Conservation (phyloP, 2,329 filamentous ascomycete genomes). For the Talaromyces sp. region DNA sequence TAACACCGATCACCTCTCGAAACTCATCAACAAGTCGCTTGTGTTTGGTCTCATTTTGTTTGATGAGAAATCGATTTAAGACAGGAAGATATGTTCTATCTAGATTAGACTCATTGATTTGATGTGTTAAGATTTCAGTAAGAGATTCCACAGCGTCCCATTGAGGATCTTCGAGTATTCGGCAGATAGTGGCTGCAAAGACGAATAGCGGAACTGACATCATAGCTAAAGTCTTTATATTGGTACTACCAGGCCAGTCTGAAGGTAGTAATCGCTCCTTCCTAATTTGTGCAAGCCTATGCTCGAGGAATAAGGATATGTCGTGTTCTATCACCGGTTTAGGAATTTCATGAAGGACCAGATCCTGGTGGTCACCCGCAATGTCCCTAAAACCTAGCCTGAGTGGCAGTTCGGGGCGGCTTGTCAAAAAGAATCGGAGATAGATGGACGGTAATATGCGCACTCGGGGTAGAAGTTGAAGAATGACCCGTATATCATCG, state of each 20-base stretch:
- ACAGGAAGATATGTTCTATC: no score
- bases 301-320: constrained; percentile 20
- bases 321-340: constrained; percentile 20
- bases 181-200: not conserved
- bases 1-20: no score
- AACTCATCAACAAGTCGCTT: no score
- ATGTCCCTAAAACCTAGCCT: constrained; percentile 13
- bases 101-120: no score
- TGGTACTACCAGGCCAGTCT: not conserved
- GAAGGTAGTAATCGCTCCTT: not conserved
- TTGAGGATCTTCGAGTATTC: not conserved
- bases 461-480: constrained; percentile 18
- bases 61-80: no score
- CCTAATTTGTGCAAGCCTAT: constrained; percentile 13
- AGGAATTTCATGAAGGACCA: constrained; percentile 19
- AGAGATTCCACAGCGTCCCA: not conserved
- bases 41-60: no score
- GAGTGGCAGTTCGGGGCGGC: constrained; percentile 24
- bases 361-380: constrained; percentile 3
- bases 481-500: constrained; percentile 18
- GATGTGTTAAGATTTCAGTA: not conserved
- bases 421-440: constrained; percentile 26
- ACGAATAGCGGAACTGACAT: not conserved
- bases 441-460: constrained; percentile 10
- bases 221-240: not conserved